Evolutionary conservation across 352 stramenopile genomes (phyloP).

Genomic region (Halophytophthora batemanensis): DNA sequence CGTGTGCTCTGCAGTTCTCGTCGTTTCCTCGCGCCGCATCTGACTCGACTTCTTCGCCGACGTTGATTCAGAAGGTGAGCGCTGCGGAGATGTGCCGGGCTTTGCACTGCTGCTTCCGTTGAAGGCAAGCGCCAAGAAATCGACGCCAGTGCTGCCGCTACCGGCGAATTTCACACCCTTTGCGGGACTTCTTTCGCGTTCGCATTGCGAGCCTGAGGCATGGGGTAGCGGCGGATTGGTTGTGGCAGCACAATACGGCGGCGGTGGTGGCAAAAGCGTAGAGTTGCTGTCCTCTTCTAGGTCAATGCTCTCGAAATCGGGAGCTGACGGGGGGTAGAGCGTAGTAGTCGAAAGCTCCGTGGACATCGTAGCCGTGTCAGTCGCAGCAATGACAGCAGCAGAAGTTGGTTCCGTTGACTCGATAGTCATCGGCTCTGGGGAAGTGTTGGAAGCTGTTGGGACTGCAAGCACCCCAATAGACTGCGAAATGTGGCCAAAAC

Average conservation of each 20-base stretch:
- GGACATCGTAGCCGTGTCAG: constrained; percentile 5
- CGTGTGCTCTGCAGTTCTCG: constrained; percentile 18
- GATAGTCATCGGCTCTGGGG: constrained; percentile 16
- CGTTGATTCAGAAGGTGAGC: no score
- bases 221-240: no score
- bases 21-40: constrained; percentile 23
- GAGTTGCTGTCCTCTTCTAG: constrained; percentile 9
- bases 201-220: no score
- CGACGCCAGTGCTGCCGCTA: constrained; percentile 15
- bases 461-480: constrained; percentile 22
- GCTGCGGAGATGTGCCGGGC: constrained; percentile 1
- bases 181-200: no score
- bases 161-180: no score
- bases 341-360: constrained; percentile 7
- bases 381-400: background rate
- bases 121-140: constrained; percentile 55
- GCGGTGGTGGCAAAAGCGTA: constrained; percentile 6
- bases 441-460: constrained; percentile 19
- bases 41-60: constrained; percentile 26
- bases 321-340: constrained; percentile 26
- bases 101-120: constrained; percentile 18
- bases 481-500: constrained; percentile 48
- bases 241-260: constrained; percentile 7
- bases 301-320: constrained; percentile 17
- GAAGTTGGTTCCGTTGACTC: constrained; percentile 2